Base-by-base conservation (phyloP, 108 stramenopile species). In the Skeletonema grethae region DNA sequence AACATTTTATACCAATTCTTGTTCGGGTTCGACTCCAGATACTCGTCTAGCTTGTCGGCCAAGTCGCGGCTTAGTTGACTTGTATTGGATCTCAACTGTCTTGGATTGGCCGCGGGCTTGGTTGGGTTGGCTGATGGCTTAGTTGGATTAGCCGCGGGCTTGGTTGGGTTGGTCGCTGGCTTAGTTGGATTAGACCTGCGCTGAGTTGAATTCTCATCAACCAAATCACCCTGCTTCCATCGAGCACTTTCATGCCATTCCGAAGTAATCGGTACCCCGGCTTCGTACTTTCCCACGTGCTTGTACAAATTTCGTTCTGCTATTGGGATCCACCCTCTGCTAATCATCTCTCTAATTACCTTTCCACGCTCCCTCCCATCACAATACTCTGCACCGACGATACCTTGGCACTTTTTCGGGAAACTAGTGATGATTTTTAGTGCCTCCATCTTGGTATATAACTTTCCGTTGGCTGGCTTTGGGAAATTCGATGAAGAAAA, bases 241-340 rank as follows among this genome's bases (percentile, higher is more conserved):
- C 22, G 20, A 7, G 50, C 24, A 24, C 50, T 53, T 6, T 22
- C 22, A 8, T 24, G 13, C 50, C 50, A 53, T 53, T 53, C 50
- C 50, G 7, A n/a, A 22, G 15, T 53, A 1, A 53, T 22, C 0
- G 50, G 50, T 1, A 53, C 24, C 22, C 50, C 50, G 0, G 29
- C 13, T 15, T 65, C 65, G 12, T 25, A 25, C 46, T 65, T 65
- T 50, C 5, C 31, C 20, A 65, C 32, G 4, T 48, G 13, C 30
- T 65, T 65, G 48, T 65, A 65, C 31, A 65, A 48, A 48, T 50
- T 65, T 31, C 65, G 53, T 39, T 28, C 30, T 4, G 28, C 31
- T 48, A 25, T 65, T 22, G 65, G 65, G 31, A 65, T 16, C 18
- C 25, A 65, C n/a, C 46, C 46, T 7, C 4, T 11, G 5, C 10